Evolutionary conservation across 2,329 filamentous ascomycete genomes (phyloP).

Genomic region (Claviceps purpurea): DNA sequence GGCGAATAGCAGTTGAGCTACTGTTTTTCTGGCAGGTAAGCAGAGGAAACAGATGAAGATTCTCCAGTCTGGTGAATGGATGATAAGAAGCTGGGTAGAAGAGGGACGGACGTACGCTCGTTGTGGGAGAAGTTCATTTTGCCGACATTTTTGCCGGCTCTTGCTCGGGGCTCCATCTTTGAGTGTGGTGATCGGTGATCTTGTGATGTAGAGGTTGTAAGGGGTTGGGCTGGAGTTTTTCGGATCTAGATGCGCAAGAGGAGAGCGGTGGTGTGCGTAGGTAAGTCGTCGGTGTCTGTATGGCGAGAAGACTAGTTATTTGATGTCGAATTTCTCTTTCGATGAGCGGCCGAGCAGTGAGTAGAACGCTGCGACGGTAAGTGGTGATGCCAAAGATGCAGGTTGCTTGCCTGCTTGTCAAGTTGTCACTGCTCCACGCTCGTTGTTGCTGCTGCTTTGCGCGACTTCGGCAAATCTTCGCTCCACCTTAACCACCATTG

Average conservation of each 20-base stretch:
- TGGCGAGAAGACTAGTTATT: too few relatives aligned
- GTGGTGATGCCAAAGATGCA: not conserved
- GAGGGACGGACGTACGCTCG: constrained; percentile 43
- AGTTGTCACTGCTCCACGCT: not conserved
- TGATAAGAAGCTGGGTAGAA: not conserved
- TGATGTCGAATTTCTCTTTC: too few relatives aligned
- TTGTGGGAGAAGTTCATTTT: constrained; percentile 67
- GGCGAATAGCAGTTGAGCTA: constrained; percentile 62
- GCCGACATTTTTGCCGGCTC: constrained; percentile 66
- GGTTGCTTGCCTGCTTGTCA: not conserved
- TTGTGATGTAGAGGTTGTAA: not conserved
- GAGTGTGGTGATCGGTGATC: not conserved
- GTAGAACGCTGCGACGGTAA: not conserved
- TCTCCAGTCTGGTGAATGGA: not conserved
- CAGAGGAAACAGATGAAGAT: not conserved
- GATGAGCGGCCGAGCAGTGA: too few relatives aligned
- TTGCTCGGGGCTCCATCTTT: constrained; percentile 59
- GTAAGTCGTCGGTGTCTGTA: too few relatives aligned
- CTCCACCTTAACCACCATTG: constrained; percentile 11
- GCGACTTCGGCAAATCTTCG: constrained; percentile 22
- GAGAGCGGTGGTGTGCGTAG: not conserved
- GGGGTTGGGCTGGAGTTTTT: constrained; percentile 16
- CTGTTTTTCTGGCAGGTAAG: constrained; percentile 26
- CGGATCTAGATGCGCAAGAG: not conserved
- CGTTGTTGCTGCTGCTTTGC: not conserved